phyloP scores from a whole-genome alignment of 1,284 basidiomycete genomes.

The Malassezia yamatoensis region DNA sequence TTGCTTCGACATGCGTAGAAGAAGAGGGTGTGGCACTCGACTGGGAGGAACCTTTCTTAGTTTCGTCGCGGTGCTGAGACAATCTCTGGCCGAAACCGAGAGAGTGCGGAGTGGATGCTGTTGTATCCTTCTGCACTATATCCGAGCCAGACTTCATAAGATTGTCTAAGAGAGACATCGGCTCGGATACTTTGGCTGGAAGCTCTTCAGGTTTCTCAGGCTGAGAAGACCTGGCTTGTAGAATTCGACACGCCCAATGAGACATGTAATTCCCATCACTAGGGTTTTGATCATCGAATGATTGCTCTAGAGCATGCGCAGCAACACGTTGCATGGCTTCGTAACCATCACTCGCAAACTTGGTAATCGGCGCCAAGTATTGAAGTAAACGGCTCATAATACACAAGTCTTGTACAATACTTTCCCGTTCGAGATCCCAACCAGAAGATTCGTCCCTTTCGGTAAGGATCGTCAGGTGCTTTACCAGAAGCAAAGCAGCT shows the following conservation, averaged over 20 bases:
- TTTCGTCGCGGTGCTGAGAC: too few species aligned
- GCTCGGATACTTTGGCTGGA: not conserved
- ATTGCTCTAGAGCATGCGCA: not conserved
- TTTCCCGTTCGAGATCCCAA: slow-evolving; percentile 27
- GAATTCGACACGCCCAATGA: slow-evolving; percentile 12
- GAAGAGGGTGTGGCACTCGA: too few species aligned
- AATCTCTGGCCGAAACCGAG: too few species aligned
- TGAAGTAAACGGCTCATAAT: slow-evolving; percentile 31
- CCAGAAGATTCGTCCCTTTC: slow-evolving; percentile 27
- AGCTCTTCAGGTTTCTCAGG: not conserved
- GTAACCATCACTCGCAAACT: slow-evolving; percentile 28
- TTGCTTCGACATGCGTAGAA: too few species aligned
- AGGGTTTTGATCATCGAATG: not conserved
- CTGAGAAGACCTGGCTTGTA: not conserved
- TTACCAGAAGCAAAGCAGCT: slow-evolving; percentile 29
- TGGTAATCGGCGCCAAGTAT: slow-evolving; percentile 26
- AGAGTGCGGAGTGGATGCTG: too few species aligned
- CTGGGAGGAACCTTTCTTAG: too few species aligned
- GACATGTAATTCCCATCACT: slow-evolving; percentile 3
- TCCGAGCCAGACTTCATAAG: not conserved
- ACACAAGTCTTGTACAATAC: slow-evolving; percentile 36
- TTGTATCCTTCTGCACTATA: too few species aligned
- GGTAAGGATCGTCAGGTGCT: slow-evolving; percentile 34
- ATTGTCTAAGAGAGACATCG: slow-evolving; percentile 7
- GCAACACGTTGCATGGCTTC: slow-evolving; percentile 26